phyloP scores from a whole-genome alignment of 768 basidiomycete genomes.

The Mycena latifolia region DNA sequence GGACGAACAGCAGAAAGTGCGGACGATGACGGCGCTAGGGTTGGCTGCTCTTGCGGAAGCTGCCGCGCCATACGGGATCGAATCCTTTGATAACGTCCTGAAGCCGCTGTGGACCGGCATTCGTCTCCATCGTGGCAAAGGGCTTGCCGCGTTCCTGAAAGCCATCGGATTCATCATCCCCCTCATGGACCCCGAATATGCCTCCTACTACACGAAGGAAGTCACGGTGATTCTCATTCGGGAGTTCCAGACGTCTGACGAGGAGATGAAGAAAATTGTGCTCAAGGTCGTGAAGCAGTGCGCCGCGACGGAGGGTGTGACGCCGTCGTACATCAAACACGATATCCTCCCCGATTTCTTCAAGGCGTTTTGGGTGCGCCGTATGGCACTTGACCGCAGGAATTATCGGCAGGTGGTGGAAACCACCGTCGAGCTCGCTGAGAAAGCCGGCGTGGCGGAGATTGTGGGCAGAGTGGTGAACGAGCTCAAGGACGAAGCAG shows the following conservation, averaged over 20 bases:
- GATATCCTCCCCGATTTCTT: conserved; percentile 99
- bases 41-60: conserved; percentile 97
- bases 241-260: conserved; percentile 99
- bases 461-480: conserved; percentile 92
- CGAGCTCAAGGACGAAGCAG: conserved; percentile 91
- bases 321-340: conserved; percentile 94
- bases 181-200: conserved; percentile 99
- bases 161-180: conserved; percentile 99
- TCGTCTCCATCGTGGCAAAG: conserved; percentile 94
- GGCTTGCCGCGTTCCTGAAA: conserved; percentile 94
- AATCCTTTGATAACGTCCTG: conserved; percentile 97
- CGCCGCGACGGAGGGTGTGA: conserved; percentile 98
- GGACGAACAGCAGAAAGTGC: conserved; percentile 96
- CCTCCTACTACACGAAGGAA: conserved; percentile 99
- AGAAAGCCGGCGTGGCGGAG: conserved; percentile 96
- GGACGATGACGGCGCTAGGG: conserved; percentile 94
- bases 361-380: conserved; percentile 98
- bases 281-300: conserved; percentile 99
- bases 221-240: conserved; percentile 97
- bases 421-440: conserved; percentile 97
- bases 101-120: conserved; percentile 96
- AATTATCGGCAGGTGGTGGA: conserved; percentile 99
- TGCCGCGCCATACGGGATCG: conserved; percentile 98
- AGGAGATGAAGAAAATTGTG: conserved; percentile 99
- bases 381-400: conserved; percentile 96